Percentiles rank a stretch among this genome's conserved stretches.
Conservation (phyloP, 495 filamentous ascomycete genomes). For the Penicillium macrosclerotiorum region DNA sequence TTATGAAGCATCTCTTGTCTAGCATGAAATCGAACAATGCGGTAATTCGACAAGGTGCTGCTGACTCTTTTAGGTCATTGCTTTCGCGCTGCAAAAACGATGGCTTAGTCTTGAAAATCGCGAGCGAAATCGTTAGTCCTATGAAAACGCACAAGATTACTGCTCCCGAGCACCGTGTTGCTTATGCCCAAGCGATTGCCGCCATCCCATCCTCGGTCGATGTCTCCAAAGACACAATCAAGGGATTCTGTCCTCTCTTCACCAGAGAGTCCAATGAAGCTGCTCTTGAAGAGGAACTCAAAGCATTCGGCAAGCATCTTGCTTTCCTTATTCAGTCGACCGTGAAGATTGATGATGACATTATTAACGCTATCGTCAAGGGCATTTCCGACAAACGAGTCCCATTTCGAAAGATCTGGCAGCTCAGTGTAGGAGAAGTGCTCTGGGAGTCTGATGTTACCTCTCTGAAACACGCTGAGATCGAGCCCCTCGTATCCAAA, state of each 20-base stretch:
- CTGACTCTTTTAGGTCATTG: constrained; percentile 68
- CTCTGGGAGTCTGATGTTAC: constrained; percentile 57
- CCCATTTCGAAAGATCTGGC: constrained; percentile 77
- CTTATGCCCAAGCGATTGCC: constrained; percentile 75
- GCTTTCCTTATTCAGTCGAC: constrained; percentile 55
- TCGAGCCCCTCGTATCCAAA: constrained; percentile 41
- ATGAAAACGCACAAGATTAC: constrained; percentile 79
- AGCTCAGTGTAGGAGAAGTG: constrained; percentile 68
- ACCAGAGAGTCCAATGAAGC: constrained; percentile 84
- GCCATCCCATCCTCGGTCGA: constrained; percentile 54
- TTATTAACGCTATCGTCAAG: constrained; percentile 71
- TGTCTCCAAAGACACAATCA: constrained; percentile 62
- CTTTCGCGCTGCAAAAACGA: constrained; percentile 56
- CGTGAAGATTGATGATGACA: constrained; percentile 56
- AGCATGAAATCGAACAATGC: constrained; percentile 88
- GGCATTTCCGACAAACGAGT: constrained; percentile 81
- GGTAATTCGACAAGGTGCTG: constrained; percentile 68
- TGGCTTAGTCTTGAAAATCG: constrained; percentile 57
- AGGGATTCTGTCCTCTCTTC: constrained; percentile 60
- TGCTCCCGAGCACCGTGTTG: constrained; percentile 73
- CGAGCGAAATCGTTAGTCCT: constrained; percentile 72
- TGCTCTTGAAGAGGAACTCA: constrained; percentile 71
- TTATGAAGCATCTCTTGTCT: constrained; percentile 81
- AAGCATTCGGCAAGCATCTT: constrained; percentile 63
- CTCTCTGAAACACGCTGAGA: constrained; percentile 42